A percentile compares a stretch with the other conserved stretches of the same genome.
Conservation (phyloP, 1,284 basidiomycete genomes). For the Hymenochaete sp. region DNA sequence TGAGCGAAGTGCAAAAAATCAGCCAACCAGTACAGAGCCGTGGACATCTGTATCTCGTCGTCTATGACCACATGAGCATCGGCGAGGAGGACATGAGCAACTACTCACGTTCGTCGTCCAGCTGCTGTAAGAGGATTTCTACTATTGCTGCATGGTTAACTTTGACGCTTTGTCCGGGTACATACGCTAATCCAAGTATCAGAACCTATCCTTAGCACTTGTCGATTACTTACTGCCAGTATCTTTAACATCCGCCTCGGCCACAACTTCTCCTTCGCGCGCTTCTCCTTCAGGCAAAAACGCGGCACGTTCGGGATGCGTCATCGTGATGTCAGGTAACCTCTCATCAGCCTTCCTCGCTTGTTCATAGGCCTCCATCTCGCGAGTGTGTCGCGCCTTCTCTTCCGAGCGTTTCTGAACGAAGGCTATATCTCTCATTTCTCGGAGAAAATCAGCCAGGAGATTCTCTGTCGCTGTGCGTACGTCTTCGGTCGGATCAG, state of each 20-base stretch:
- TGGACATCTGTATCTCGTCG: conserved; percentile 84
- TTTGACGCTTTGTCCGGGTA: conserved; percentile 87
- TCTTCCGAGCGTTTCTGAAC: conserved; percentile 60
- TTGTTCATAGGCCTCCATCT: conserved; percentile 31
- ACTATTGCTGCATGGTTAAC: conserved; percentile 91
- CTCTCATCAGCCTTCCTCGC: conserved; percentile 36
- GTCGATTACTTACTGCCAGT: conserved; percentile 45
- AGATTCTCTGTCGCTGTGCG: conserved; percentile 87
- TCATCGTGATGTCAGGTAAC: conserved; percentile 40
- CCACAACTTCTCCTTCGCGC: conserved; percentile 33
- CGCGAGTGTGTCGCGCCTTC: conserved; percentile 36
- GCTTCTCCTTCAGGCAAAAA: conserved; percentile 49
- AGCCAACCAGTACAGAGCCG: conserved; percentile 85
- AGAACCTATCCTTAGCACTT: conserved; percentile 20
- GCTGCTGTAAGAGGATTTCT: conserved; percentile 88
- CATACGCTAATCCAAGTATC: conserved; percentile 53
- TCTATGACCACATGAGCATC: conserved; percentile 37
- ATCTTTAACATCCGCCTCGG: conserved; percentile 47
- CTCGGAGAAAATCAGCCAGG: conserved; percentile 86
- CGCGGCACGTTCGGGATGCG: conserved; percentile 37
- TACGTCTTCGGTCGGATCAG: conserved; percentile 92
- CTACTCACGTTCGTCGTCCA: conserved; percentile 74
- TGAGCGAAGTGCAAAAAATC: conserved; percentile 86
- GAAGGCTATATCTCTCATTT: conserved; percentile 80
- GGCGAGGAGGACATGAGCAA: neutral